phyloP scores from a whole-genome alignment of 225 moss, liverwort and hornwort genomes.

The Ulota crispa region DNA sequence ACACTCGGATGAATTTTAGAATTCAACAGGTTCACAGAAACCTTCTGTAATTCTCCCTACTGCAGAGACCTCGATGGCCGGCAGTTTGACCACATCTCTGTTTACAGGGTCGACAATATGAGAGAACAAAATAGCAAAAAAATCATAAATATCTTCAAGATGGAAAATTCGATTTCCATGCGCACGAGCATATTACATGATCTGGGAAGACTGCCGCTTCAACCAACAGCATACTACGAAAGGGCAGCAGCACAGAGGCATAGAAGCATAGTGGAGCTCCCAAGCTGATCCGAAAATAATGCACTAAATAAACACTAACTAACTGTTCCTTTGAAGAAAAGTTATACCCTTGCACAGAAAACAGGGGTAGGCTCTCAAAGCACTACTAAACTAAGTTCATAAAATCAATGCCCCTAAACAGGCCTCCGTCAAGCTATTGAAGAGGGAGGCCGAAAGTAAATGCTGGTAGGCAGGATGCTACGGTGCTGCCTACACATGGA shows the following conservation, averaged over 20 bases:
- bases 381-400: slow-evolving; percentile 12
- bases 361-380: slow-evolving; percentile 28
- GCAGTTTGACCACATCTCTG: background rate
- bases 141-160: background rate
- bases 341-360: slow-evolving; percentile 13
- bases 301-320: slow-evolving; percentile 6
- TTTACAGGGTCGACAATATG: background rate
- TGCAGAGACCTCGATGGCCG: background rate
- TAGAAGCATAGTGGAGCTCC: background rate
- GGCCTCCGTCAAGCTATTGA: background rate
- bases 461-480: slow-evolving; percentile 14
- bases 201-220: background rate
- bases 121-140: background rate
- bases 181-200: background rate
- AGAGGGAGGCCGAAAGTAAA: slow-evolving; percentile 15
- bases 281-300: slow-evolving; percentile 12
- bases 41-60: no score
- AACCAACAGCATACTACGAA: background rate
- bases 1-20: no score
- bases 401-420: slow-evolving; percentile 17
- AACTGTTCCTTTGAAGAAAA: slow-evolving; percentile 10
- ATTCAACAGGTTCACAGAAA: no score
- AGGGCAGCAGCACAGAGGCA: no score
- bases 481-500: slow-evolving; percentile 10
- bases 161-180: background rate